Evolutionary conservation across 2,329 filamentous ascomycete species (phyloP).

Genomic region (Talaromyces sp.): DNA sequence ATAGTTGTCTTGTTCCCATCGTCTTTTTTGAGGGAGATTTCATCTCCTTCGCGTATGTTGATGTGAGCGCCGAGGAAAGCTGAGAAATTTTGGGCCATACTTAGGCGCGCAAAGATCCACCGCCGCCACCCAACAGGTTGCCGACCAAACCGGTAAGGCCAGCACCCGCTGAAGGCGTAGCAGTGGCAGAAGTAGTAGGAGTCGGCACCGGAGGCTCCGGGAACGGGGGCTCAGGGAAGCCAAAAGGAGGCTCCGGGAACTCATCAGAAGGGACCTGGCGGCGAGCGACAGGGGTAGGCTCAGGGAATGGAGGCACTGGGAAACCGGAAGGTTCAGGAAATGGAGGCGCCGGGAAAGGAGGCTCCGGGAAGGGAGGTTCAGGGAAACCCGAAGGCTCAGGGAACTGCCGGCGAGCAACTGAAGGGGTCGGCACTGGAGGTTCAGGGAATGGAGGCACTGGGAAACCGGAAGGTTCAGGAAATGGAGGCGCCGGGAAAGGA

Average conservation of each 20-base stretch:
- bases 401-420: too few species aligned
- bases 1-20: neutral
- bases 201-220: neutral
- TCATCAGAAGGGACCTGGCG: neutral
- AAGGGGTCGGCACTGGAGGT: too few species aligned
- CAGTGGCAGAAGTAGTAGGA: neutral
- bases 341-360: neutral
- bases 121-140: neutral
- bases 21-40: neutral
- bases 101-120: neutral
- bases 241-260: conserved; percentile 1
- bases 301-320: neutral
- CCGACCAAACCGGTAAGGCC: neutral
- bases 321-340: neutral
- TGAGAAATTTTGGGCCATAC: neutral
- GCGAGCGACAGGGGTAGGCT: neutral
- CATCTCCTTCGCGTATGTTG: neutral
- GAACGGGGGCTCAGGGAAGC: neutral
- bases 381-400: neutral
- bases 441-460: neutral
- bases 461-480: neutral
- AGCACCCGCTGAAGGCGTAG: neutral
- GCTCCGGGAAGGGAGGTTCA: neutral
- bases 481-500: neutral
- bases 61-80: neutral